phyloP scores from a whole-genome alignment of 179 eudicot species.

The Amaranthus tricolor region DNA sequence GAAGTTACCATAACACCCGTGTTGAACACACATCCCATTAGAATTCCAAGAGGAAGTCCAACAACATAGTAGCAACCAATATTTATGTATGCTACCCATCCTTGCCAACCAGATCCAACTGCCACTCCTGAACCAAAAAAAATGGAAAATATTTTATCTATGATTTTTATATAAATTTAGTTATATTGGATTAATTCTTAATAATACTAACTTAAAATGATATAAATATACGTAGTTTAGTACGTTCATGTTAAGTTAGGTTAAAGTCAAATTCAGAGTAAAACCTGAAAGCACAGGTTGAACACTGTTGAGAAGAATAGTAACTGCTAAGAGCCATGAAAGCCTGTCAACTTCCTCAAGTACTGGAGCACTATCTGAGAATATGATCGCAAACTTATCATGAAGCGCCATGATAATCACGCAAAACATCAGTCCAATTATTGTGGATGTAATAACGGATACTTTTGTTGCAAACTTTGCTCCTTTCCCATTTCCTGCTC shows the following conservation, averaged over 20 bases:
- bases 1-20: conserved; percentile 35
- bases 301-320: conserved; percentile 49
- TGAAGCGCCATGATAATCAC: conserved; percentile 34
- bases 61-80: conserved; percentile 41
- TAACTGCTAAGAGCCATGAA: conserved; percentile 38
- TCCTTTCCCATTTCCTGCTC: conserved; percentile 45
- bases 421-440: conserved; percentile 36
- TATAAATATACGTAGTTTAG: too few relatives aligned
- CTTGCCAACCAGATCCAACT: conserved; percentile 49
- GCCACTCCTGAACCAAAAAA: conserved; percentile 40
- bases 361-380: conserved; percentile 37
- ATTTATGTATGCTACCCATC: conserved; percentile 48
- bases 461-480: conserved; percentile 47
- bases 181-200: too few relatives aligned
- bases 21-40: conserved; percentile 47
- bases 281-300: conserved; percentile 50
- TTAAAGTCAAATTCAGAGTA: too few relatives aligned
- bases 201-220: too few relatives aligned
- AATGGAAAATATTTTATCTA: background rate
- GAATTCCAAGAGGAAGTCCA: conserved; percentile 47
- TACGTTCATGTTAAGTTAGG: too few relatives aligned
- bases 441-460: conserved; percentile 34
- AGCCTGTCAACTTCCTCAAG: conserved; percentile 37
- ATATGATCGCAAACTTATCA: conserved; percentile 30
- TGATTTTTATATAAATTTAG: background rate